Conservation (phyloP, 2,329 filamentous ascomycete species). For the Xenosphaeropsis pyriputrescens region DNA sequence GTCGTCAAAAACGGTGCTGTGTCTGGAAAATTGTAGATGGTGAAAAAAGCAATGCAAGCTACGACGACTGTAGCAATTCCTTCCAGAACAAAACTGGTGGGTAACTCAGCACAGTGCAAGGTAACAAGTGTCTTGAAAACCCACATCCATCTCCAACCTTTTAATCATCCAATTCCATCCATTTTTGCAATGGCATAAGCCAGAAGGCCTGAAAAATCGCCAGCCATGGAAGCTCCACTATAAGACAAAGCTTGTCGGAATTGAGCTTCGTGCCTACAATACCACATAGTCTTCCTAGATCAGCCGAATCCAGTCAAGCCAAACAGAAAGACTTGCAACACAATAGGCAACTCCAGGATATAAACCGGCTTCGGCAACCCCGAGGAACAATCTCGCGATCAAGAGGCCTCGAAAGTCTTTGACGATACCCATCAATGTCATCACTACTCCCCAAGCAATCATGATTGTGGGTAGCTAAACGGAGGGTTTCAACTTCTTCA, state of each 20-base stretch:
- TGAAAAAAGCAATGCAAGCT: conserved; percentile 22
- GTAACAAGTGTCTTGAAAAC: background rate
- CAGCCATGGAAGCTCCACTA: conserved; percentile 20
- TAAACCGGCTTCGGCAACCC: conserved; percentile 10
- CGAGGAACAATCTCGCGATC: conserved; percentile 12
- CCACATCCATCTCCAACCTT: conserved; percentile 29
- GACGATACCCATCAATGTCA: conserved; percentile 52
- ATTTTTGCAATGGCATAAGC: conserved; percentile 29
- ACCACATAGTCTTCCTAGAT: conserved; percentile 31
- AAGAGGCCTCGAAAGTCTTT: conserved; percentile 49
- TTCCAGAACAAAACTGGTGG: conserved; percentile 31
- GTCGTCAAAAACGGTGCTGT: conserved; percentile 24
- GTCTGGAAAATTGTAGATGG: conserved; percentile 30
- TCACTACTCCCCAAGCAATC: conserved; percentile 48
- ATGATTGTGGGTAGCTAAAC: conserved; percentile 50
- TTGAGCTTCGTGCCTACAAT: conserved; percentile 37
- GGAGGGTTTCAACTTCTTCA: conserved; percentile 38
- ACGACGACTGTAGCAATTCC: conserved; percentile 26
- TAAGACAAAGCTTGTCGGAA: conserved; percentile 25
- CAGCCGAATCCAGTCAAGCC: too few relatives aligned
- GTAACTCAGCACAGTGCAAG: background rate
- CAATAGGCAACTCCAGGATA: conserved; percentile 26
- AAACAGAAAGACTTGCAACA: conserved; percentile 22
- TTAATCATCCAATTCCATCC: conserved; percentile 26
- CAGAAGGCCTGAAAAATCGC: conserved; percentile 30